Evolutionary conservation across 148 eudicot species (phyloP).

Genomic region (Linanthus parryae): DNA sequence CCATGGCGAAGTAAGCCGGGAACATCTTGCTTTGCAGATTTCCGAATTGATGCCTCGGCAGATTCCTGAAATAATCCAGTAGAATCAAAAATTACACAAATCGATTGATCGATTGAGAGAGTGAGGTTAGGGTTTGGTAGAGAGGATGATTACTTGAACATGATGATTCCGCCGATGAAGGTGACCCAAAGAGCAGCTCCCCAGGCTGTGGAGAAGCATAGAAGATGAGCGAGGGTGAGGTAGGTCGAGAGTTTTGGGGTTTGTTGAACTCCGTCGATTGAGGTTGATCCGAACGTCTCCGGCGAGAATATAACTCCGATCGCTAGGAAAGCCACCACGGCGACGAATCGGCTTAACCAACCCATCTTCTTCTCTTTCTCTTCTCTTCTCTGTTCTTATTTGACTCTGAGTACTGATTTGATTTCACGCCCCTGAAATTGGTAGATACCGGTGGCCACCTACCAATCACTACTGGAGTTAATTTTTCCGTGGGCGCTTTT

Average conservation of each 20-base stretch:
- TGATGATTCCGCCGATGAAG: constrained; percentile 97
- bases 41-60: constrained; percentile 97
- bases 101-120: background rate
- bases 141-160: constrained; percentile 67
- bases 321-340: constrained; percentile 68
- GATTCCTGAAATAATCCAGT: constrained; percentile 39
- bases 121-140: background rate
- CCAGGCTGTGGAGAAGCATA: constrained; percentile 87
- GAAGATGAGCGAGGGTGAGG: constrained; percentile 63
- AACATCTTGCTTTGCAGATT: constrained; percentile 98
- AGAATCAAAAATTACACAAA: background rate
- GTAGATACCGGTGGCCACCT: too few relatives aligned
- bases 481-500: background rate
- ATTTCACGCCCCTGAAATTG: too few relatives aligned
- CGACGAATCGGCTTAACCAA: constrained; percentile 69
- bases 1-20: constrained; percentile 87
- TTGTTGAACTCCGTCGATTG: constrained; percentile 17
- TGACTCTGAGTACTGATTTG: background rate
- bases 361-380: constrained; percentile 31
- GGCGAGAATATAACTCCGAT: constrained; percentile 79
- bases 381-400: constrained; percentile 3
- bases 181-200: constrained; percentile 98
- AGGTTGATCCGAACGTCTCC: constrained; percentile 60
- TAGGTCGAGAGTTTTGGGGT: constrained; percentile 24
- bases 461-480: too few relatives aligned